Evolutionary conservation across 352 stramenopile species (phyloP), one percentile per base, ranked within the genome.

Genomic region (Phytophthora hybrid): DNA sequence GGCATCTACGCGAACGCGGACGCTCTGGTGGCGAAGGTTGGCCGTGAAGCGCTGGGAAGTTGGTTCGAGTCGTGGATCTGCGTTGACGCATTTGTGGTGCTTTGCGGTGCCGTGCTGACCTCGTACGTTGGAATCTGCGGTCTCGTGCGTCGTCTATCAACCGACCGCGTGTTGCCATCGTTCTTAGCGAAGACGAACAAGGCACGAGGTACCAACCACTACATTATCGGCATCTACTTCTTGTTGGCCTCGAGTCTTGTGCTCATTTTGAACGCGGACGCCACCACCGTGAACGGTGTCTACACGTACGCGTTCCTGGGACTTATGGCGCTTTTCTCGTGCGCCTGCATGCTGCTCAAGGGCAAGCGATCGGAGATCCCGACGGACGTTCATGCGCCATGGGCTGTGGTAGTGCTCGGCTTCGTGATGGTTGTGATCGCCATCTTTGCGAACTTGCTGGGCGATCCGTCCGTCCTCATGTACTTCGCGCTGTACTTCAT

Each of bases 231-330:
- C 13, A 61, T 71, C 8, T 96, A 91, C 73, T 93, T 94, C 54
- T 21, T 86, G 21, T 49, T 94, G 16, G 72, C 76, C 3, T 82
- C 89, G 14, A 90, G 78, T 31, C 78, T 95, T 29, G 86, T 93
- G 34, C 41, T 95, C n/a, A 59, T 91, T 18, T 74, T 96, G 14
- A 76, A 95, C 57, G 88, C 83, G 29, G 78, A 97, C 61, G 88
- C 92, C 13, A 85, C 74, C 13, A 88, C 81, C 4, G 77, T 97
- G 31, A 82, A 82, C 13, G 89, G 90, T 9, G 92, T 97, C 13
- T 98, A 96, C 69, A 93, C 87, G 54, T 94, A 93, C 63, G 87
- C 91, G 6, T 98, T 98, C 61, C 64, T 98, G 18, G 83, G 82
- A 0, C 63, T 97, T 14, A 96, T 98, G 85, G 78, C 76, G 11